Base-by-base conservation (phyloP, 768 basidiomycete genomes). In the Obba rivulosa region DNA sequence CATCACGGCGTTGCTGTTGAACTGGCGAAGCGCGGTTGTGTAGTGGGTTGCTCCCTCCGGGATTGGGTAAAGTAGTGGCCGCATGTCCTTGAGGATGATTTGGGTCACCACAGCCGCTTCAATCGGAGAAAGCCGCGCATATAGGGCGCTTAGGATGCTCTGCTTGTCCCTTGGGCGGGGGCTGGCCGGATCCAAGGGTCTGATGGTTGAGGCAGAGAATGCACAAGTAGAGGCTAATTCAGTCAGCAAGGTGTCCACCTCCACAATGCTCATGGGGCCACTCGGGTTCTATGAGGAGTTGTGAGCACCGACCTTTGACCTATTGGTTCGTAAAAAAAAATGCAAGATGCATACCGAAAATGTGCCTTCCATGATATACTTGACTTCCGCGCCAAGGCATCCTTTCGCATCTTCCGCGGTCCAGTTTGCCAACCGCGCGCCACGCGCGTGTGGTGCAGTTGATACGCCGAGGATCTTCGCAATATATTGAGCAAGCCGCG, bases 61-160 rank as follows among this genome's bases (percentile, higher is more conserved):
- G 0, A 85, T 68, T 2, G 89, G 85, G 54, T 88, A 88, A 1
- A 93, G 62, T 1, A 94, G 62, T 8, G 92, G 91, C 23, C 83
- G 77, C 0, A 97, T 68, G 62, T 97, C 93, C 53, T 87, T 87
- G 31, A 95, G 76, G 50, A 97, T 87, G 53, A 95, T 84, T 59
- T 97, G 93, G 0, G 87, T 85, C 41, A 94, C 69, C 52, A 84
- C 77, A 1, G 79, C 72, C 2, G 85, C 77, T 35, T 88, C 85
- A 10, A 66, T 64, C 0, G 90, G 81, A 1, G 80, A 70, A 9
- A 92, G 67, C 2, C 70, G 63, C 35, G 72, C 69, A 53, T 80
- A 92, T 3, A 94, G 71, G 14, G 68, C 63, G n/a, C 68, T 67
- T 2, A 92, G 68, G 49, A 82, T 73, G 1, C 50, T 53, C 13